Evolutionary conservation across 768 basidiomycete genomes (phyloP).

Genomic region (Suillus americanus): DNA sequence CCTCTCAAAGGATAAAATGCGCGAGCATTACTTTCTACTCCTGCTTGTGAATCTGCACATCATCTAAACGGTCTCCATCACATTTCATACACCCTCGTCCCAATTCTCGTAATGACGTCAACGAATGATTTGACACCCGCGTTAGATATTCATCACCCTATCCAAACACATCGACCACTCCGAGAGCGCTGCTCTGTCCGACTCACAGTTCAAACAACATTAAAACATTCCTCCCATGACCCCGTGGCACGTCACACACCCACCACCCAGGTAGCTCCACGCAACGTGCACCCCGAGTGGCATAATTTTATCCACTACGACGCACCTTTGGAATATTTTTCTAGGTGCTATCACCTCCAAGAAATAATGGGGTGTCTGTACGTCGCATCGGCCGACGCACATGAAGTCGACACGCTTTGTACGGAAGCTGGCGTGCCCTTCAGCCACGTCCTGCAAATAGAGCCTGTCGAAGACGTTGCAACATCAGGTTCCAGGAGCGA

Average conservation of each 20-base stretch:
- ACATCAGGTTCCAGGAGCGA: neutral
- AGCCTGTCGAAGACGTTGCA: neutral
- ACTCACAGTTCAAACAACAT: conserved; percentile 13
- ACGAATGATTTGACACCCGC: neutral
- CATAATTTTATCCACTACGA: neutral
- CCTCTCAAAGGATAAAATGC: conserved; percentile 1
- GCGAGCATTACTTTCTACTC: neutral
- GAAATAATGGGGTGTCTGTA: conserved; percentile 15
- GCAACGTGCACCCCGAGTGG: conserved; percentile 2
- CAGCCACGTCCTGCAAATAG: conserved; percentile 22
- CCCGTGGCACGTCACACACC: neutral
- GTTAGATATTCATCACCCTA: neutral
- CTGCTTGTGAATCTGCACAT: neutral
- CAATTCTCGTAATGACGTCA: neutral
- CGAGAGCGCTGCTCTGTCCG: conserved; percentile 9
- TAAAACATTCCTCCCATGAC: conserved; percentile 4
- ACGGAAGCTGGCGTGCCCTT: conserved; percentile 14
- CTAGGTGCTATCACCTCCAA: conserved; percentile 9
- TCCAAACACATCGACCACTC: conserved; percentile 6
- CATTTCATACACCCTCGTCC: neutral
- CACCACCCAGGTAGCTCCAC: neutral
- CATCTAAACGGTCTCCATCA: neutral
- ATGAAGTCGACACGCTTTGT: conserved; percentile 12
- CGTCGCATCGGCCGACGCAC: conserved; percentile 20
- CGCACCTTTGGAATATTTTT: neutral